Evolutionary conservation across 106 monocot genomes (phyloP).

Genomic region (Acorus gramineus): DNA sequence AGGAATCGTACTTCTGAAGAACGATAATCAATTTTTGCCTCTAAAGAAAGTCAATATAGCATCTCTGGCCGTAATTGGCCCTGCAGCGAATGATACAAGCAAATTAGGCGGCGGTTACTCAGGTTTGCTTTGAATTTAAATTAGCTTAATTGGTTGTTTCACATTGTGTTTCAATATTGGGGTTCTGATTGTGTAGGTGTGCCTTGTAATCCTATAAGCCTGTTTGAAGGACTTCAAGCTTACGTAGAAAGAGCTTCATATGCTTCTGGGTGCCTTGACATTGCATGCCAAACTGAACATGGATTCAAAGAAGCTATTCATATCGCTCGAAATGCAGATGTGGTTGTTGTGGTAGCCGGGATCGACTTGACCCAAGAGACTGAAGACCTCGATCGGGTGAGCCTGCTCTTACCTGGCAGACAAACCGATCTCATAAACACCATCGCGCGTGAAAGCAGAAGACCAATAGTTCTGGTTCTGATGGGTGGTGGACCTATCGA

Average conservation of each 20-base stretch:
- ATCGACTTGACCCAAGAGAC: constrained; percentile 60
- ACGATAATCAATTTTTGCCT: constrained; percentile 41
- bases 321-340: constrained; percentile 43
- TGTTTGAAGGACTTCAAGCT: constrained; percentile 47
- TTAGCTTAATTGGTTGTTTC: background rate
- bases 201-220: constrained; percentile 43
- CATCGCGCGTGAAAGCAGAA: constrained; percentile 32
- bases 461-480: constrained; percentile 63
- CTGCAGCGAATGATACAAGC: constrained; percentile 35
- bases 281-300: constrained; percentile 26
- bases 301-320: constrained; percentile 48
- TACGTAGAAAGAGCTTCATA: constrained; percentile 25
- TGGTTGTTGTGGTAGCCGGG: constrained; percentile 59
- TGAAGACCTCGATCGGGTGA: constrained; percentile 65
- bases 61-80: constrained; percentile 69
- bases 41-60: constrained; percentile 23
- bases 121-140: constrained; percentile 14
- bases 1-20: constrained; percentile 69
- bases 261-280: constrained; percentile 46
- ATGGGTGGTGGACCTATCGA: constrained; percentile 80
- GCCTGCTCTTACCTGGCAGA: constrained; percentile 74
- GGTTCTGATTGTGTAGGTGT: constrained; percentile 20
- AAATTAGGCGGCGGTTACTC: constrained; percentile 71
- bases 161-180: background rate
- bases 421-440: constrained; percentile 51